A percentile compares a stretch with the other conserved stretches of the same genome.
Conservation (phyloP, 2,329 filamentous ascomycete species). For the Allantophomopsis lycopodina region DNA sequence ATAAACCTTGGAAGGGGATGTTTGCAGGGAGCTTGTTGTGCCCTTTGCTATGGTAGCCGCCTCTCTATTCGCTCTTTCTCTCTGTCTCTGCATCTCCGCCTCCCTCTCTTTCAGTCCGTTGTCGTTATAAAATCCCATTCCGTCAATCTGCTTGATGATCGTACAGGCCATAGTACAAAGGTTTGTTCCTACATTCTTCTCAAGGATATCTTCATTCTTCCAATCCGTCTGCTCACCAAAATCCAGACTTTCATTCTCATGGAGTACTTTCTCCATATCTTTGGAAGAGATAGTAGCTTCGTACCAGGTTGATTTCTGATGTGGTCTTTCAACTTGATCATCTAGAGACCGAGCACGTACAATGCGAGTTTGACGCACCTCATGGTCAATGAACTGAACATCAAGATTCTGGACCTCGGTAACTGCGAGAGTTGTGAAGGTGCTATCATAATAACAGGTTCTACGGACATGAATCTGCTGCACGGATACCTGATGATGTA, state of each 20-base stretch:
- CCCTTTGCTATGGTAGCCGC: no score
- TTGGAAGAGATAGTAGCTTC: conserved; percentile 9
- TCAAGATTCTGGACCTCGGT: not conserved
- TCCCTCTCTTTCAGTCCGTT: conserved; percentile 2
- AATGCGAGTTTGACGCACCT: no score
- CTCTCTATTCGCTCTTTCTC: no score
- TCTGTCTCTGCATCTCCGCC: no score
- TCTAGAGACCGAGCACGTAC: no score
- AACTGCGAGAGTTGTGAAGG: not conserved
- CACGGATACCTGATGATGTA: not conserved
- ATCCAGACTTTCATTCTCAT: conserved; percentile 8
- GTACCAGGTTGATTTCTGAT: conserved; percentile 6
- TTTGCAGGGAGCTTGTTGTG: no score
- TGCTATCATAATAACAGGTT: not conserved
- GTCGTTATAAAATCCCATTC: conserved; percentile 12
- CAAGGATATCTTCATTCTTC: conserved; percentile 4
- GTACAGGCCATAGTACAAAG: conserved; percentile 6
- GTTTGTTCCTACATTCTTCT: conserved; percentile 1
- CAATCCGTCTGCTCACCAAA: conserved; percentile 10
- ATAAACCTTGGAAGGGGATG: no score
- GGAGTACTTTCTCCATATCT: conserved; percentile 4
- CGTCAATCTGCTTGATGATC: conserved; percentile 12
- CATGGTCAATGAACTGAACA: no score
- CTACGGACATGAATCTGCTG: not conserved
- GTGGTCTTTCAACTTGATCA: no score